Conservation (phyloP, 202 grass and related monocot species). For the Eragrostis tef region DNA sequence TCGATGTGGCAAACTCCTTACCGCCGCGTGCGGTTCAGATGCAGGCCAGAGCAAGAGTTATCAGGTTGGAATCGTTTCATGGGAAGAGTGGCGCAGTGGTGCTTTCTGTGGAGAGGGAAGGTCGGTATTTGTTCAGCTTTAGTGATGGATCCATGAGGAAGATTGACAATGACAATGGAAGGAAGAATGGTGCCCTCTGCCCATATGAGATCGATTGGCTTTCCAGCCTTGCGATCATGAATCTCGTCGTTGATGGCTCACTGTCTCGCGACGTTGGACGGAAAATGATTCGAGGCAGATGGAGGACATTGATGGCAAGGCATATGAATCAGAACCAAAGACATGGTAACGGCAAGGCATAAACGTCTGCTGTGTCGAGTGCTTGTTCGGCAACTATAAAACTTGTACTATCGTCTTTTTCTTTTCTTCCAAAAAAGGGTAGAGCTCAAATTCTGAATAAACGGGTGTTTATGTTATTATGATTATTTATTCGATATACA, state of each 20-base stretch:
- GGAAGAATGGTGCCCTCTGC: slow-evolving; percentile 25
- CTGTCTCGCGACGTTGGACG: neutral
- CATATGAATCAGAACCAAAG: slow-evolving; percentile 8
- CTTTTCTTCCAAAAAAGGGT: too few species aligned
- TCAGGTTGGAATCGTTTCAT: slow-evolving; percentile 29
- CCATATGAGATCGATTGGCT: slow-evolving; percentile 56
- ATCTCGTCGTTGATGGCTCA: neutral
- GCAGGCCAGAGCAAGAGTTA: slow-evolving; percentile 1
- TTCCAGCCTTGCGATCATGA: slow-evolving; percentile 36
- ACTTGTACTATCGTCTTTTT: too few species aligned
- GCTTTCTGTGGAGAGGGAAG: slow-evolving; percentile 27
- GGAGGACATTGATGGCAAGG: slow-evolving; percentile 31
- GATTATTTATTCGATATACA: too few species aligned
- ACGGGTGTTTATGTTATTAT: too few species aligned
- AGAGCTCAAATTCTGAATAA: too few species aligned
- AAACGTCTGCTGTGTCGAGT: neutral
- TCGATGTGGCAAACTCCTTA: slow-evolving; percentile 32
- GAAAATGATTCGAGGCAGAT: slow-evolving; percentile 26
- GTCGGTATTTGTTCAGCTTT: slow-evolving; percentile 42
- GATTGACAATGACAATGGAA: slow-evolving; percentile 27
- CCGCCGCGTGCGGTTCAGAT: neutral
- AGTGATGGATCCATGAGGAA: slow-evolving; percentile 17
- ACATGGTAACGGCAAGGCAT: neutral
- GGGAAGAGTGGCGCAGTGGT: slow-evolving; percentile 40
- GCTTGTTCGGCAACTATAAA: too few species aligned